phyloP scores from a whole-genome alignment of 768 basidiomycete species.

The Tremella fuciformis region DNA sequence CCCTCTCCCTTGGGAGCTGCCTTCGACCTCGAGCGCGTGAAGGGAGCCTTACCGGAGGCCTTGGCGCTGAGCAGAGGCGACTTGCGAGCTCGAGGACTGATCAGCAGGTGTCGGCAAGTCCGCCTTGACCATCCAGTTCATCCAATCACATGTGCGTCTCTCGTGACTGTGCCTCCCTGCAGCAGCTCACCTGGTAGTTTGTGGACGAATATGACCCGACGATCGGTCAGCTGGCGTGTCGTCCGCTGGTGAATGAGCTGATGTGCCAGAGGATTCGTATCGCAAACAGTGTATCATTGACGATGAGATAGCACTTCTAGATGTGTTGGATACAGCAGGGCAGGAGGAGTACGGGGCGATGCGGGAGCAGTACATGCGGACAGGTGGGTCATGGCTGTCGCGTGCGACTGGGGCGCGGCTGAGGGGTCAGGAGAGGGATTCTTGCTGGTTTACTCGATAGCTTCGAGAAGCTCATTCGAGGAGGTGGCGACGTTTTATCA shows the following conservation, averaged over 20 bases:
- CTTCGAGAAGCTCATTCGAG: constrained; percentile 95
- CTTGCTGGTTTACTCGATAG: constrained; percentile 95
- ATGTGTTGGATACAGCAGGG: constrained; percentile 94
- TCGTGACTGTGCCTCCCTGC: not conserved
- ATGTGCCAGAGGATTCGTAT: constrained; percentile 71
- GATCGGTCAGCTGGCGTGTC: constrained; percentile 61
- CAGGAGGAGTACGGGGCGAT: constrained; percentile 99
- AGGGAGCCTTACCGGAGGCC: not conserved
- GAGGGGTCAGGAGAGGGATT: constrained; percentile 74
- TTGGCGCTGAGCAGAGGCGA: not conserved
- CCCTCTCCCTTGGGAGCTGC: not conserved
- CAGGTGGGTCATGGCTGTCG: constrained; percentile 51
- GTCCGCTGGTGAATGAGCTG: not conserved
- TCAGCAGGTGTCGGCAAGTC: constrained; percentile 71
- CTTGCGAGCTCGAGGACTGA: constrained; percentile 1
- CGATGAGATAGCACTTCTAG: constrained; percentile 95
- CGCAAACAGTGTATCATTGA: constrained; percentile 96
- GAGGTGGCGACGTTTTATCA: constrained; percentile 95
- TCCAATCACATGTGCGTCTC: constrained; percentile 59
- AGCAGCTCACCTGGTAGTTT: constrained; percentile 39
- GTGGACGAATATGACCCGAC: constrained; percentile 69
- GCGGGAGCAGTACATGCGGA: constrained; percentile 99
- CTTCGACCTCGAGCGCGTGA: not conserved
- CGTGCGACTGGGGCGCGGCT: not conserved
- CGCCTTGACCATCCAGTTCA: constrained; percentile 95